These are phyloP conservation scores for Sphaerulina vaccinii DNA, from an alignment of 2,329 filamentous ascomycete genomes.

Conservation along the genomic window DNA sequence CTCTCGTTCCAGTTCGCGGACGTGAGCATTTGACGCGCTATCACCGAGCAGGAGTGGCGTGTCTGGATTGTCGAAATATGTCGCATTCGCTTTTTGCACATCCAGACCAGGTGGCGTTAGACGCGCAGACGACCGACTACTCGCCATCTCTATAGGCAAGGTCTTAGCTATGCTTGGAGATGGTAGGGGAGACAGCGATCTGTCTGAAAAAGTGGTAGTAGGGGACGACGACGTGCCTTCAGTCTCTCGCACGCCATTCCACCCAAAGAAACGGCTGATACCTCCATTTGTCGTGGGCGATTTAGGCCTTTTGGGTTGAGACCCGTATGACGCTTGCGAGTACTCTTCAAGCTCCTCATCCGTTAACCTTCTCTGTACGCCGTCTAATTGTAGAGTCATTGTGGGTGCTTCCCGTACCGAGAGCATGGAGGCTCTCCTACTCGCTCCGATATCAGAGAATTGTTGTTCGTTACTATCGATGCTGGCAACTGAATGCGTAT, in stretches of 20 bases:
- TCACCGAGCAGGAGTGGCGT: slow-evolving; percentile 44
- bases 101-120: slow-evolving; percentile 51
- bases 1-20: slow-evolving; percentile 92
- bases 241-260: slow-evolving; percentile 58
- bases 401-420: slow-evolving; percentile 30
- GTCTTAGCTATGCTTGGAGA: slow-evolving; percentile 47
- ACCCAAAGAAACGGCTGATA: slow-evolving; percentile 66
- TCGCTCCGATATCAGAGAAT: slow-evolving; percentile 9
- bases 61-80: slow-evolving; percentile 49
- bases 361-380: slow-evolving; percentile 37
- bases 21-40: slow-evolving; percentile 54
- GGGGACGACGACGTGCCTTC: slow-evolving; percentile 55
- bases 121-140: slow-evolving; percentile 27
- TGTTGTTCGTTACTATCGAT: slow-evolving; percentile 28
- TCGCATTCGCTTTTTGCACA: slow-evolving; percentile 51
- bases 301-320: slow-evolving; percentile 40
- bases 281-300: slow-evolving; percentile 48
- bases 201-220: slow-evolving; percentile 62
- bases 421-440: slow-evolving; percentile 28
- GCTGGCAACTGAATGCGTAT: slow-evolving; percentile 29
- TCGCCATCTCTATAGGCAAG: slow-evolving; percentile 35
- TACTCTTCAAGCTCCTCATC: slow-evolving; percentile 33
- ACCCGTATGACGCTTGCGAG: slow-evolving; percentile 20
- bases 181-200: slow-evolving; percentile 57
- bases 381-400: slow-evolving; percentile 38